These are phyloP conservation scores for Musa schizocarpa DNA, from an alignment of 176 grass and related monocot species.

Conservation along the genomic window DNA sequence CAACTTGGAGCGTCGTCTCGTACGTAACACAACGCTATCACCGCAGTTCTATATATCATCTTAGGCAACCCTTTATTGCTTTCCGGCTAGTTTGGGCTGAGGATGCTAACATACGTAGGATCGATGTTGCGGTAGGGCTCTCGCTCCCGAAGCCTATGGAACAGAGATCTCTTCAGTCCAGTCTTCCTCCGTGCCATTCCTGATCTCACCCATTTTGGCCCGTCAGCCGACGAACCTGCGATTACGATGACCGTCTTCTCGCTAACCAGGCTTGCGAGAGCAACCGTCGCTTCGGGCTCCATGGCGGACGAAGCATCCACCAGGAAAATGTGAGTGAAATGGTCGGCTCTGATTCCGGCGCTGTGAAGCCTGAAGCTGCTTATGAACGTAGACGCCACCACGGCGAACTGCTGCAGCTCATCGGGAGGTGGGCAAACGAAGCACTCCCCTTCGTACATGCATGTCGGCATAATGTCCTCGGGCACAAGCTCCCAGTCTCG, in stretches of 20 bases:
- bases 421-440: slow-evolving; percentile 15
- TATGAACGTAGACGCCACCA: slow-evolving; percentile 26
- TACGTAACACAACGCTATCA: no score
- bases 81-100: neutral
- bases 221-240: slow-evolving; percentile 8
- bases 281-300: slow-evolving; percentile 22
- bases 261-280: slow-evolving; percentile 23
- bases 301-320: slow-evolving; percentile 24
- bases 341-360: slow-evolving; percentile 21
- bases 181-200: slow-evolving; percentile 13
- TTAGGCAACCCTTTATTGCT: neutral
- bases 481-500: slow-evolving; percentile 17
- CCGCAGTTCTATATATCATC: neutral
- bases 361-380: slow-evolving; percentile 23
- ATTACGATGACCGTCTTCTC: slow-evolving; percentile 18
- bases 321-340: slow-evolving; percentile 36
- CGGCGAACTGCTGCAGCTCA: slow-evolving; percentile 12
- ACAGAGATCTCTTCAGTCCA: slow-evolving; percentile 24
- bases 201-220: slow-evolving; percentile 20
- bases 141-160: slow-evolving; percentile 20
- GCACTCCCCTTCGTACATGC: slow-evolving; percentile 16
- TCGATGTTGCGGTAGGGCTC: slow-evolving; percentile 15
- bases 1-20: no score
- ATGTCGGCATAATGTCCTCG: slow-evolving; percentile 18
- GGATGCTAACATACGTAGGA: neutral